A percentile compares a stretch with the other conserved stretches of the same genome.
phyloP scores from a whole-genome alignment of 768 basidiomycete genomes.

The Lactifluus piperatus region DNA sequence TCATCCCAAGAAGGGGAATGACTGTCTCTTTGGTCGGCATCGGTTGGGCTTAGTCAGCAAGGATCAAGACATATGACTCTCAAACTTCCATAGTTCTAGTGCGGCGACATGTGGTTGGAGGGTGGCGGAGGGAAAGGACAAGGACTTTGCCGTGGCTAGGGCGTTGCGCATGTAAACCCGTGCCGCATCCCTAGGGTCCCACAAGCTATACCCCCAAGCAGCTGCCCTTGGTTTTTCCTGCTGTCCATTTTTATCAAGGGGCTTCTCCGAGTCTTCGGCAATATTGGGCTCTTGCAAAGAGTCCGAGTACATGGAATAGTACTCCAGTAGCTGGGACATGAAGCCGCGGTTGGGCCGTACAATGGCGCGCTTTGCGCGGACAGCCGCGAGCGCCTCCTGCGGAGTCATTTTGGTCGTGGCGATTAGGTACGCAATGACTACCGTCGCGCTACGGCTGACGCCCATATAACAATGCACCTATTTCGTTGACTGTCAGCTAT shows the following conservation, averaged over 20 bases:
- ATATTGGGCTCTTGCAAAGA: background rate
- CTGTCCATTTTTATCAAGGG: background rate
- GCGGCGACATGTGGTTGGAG: background rate
- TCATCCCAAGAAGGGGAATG: background rate
- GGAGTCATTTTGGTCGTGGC: constrained; percentile 23
- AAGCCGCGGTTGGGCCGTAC: constrained; percentile 29
- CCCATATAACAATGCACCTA: constrained; percentile 76
- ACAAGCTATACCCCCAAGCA: background rate
- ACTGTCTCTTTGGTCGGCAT: too few relatives aligned
- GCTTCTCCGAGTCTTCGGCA: background rate
- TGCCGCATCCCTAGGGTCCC: background rate
- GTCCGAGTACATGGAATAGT: constrained; percentile 1
- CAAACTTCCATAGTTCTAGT: background rate
- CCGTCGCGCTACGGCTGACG: constrained; percentile 65
- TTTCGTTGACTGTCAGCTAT: background rate
- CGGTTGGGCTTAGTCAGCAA: background rate
- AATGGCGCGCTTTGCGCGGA: constrained; percentile 22
- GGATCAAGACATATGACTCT: background rate
- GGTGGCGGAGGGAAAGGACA: background rate
- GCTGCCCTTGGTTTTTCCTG: background rate
- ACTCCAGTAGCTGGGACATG: constrained; percentile 26
- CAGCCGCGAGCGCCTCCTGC: constrained; percentile 22
- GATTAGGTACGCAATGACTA: constrained; percentile 60
- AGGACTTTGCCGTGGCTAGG: background rate
- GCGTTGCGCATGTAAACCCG: background rate